Percentiles rank a stretch among this genome's conserved stretches.
phyloP scores from a whole-genome alignment of 345 rosid species.

The Aethionema arabicum region DNA sequence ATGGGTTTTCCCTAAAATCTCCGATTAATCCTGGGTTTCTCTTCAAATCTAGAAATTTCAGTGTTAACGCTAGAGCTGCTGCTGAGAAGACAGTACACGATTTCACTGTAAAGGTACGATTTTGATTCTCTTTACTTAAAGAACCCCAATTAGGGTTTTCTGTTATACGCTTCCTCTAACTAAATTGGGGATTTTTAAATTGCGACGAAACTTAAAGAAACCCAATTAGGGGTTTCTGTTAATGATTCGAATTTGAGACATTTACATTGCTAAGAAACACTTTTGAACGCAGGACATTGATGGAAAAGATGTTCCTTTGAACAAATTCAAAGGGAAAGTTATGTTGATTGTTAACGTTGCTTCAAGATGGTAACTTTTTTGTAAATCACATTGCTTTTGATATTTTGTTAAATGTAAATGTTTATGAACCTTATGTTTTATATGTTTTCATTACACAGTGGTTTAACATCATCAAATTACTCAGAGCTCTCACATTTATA shows the following conservation, averaged over 20 bases:
- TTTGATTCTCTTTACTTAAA: slow-evolving; percentile 11
- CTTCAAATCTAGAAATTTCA: slow-evolving; percentile 43
- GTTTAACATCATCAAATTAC: slow-evolving; percentile 84
- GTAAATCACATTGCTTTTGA: not conserved
- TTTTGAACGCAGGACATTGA: slow-evolving; percentile 69
- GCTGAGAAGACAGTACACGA: slow-evolving; percentile 68
- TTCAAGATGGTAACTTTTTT: slow-evolving; percentile 66
- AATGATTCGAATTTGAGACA: not conserved
- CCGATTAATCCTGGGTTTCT: slow-evolving; percentile 37
- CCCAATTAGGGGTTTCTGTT: too few relatives aligned
- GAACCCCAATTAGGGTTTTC: slow-evolving; percentile 18
- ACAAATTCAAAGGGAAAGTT: slow-evolving; percentile 77
- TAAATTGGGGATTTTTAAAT: not conserved
- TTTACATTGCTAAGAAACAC: not conserved
- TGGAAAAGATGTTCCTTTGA: slow-evolving; percentile 73
- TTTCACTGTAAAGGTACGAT: slow-evolving; percentile 70
- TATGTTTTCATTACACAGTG: slow-evolving; percentile 46
- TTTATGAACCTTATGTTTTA: slow-evolving; percentile 19
- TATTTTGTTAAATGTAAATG: not conserved
- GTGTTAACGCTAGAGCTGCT: slow-evolving; percentile 66
- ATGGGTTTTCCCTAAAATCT: slow-evolving; percentile 46
- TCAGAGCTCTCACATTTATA: slow-evolving; percentile 77
- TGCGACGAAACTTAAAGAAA: too few relatives aligned
- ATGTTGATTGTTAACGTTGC: slow-evolving; percentile 93
- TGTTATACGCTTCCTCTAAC: not conserved